Base-by-base conservation (phyloP, 192 early-diverging fungal genomes). In the Podila epigama region DNA sequence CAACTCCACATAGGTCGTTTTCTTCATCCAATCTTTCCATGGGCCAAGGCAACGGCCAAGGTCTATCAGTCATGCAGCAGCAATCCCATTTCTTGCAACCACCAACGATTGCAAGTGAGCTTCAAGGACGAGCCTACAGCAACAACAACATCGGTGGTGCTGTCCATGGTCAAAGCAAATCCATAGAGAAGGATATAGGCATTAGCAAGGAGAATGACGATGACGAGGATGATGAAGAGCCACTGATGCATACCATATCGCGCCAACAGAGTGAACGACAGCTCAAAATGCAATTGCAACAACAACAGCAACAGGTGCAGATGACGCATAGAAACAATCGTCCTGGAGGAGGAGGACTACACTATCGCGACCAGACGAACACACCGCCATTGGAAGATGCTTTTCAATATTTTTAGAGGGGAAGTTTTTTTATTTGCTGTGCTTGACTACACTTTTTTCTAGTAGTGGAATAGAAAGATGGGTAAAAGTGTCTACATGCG, bases 211-310 rank as follows among this genome's bases (percentile, higher is more conserved):
- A 27, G 4, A 40, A 57, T 29, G 63, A 44, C 18, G 61, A 63
- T 7, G 58, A 75, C 8, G 59, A 48, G 9, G 65, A 75, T 40
- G 63, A 72, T 2, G 57, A 72, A 25, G 65, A 75, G 60, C 65
- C 72, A 12, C 56, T 75, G 44, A 54, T 28, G 20, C 13, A 67
- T 29, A 68, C 72, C 2, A 41, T 68, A 1, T 68, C 72, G 2
- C 58, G 72, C 1, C 72, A 68, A 35, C 72, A 68, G 37, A 63
- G 52, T 28, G 20, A 31, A 15, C 25, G 29, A 13, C 22, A 54
- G 29, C 29, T 29, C 25, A 54, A 54, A 15, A 20, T 48, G 1
- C 44, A 48, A 22, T 22, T 48, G 44, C 44, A 48, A n/a, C 15
- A 12, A 16, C 32, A 40, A 41, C 68, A 56, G 18, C 61, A 51